Evolutionary conservation across 2,329 filamentous ascomycete genomes (phyloP).

Genomic region (Pleomassaria siparia): DNA sequence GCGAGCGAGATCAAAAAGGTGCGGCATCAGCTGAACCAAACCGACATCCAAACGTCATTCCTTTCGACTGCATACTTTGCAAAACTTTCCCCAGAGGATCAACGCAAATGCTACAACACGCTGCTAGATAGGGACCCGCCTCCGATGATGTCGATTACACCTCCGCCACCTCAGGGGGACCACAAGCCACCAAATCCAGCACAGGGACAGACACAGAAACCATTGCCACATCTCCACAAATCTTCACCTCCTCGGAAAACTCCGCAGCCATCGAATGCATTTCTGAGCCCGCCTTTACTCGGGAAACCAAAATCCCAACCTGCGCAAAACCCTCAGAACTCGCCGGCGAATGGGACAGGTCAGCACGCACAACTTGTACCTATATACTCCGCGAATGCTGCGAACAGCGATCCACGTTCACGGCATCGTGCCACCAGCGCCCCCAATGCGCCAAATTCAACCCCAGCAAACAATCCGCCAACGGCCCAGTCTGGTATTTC

Average conservation of each 20-base stretch:
- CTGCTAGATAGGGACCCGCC: constrained; percentile 29
- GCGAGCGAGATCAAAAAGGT: constrained; percentile 24
- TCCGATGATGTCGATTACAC: constrained; percentile 22
- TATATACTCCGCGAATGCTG: neutral
- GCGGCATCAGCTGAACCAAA: constrained; percentile 24
- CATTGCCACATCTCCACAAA: constrained; percentile 11
- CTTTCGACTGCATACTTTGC: constrained; percentile 29
- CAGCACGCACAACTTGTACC: neutral
- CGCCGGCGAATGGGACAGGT: neutral
- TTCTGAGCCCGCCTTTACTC: constrained; percentile 14
- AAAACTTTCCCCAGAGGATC: constrained; percentile 21
- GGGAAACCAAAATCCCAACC: constrained; percentile 8
- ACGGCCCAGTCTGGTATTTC: neutral
- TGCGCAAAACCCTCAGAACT: neutral
- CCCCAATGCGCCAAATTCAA: constrained; percentile 8
- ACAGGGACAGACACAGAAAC: constrained; percentile 1
- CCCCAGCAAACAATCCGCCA: constrained; percentile 8
- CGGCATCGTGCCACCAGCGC: constrained; percentile 17
- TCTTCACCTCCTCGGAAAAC: constrained; percentile 17
- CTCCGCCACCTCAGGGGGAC: constrained; percentile 12
- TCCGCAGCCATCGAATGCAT: constrained; percentile 6
- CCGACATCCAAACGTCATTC: constrained; percentile 28
- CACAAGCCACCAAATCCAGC: constrained; percentile 9
- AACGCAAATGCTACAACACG: constrained; percentile 27
- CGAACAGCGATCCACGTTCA: constrained; percentile 11